Conservation (phyloP, 306 rosid genomes). For the Comarum palustre region DNA sequence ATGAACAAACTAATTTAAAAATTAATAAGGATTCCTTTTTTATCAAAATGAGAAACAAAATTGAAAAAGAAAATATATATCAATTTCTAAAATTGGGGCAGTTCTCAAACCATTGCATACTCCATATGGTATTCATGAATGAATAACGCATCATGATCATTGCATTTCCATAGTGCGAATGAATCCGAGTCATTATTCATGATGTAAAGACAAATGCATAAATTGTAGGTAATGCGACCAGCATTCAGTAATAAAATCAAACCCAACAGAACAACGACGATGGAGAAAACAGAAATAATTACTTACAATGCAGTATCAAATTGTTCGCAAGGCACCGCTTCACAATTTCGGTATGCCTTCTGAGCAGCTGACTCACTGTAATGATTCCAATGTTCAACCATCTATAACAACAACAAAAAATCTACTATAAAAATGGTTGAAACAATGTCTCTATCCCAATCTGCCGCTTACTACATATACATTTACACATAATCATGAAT, state of each 20-base stretch:
- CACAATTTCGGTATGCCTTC: slow-evolving; percentile 92
- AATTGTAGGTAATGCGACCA: neutral
- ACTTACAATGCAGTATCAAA: slow-evolving; percentile 91
- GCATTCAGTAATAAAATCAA: neutral
- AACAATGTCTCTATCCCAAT: neutral
- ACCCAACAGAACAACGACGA: neutral
- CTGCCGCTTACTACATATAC: neutral
- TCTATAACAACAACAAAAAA: neutral
- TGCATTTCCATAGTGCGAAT: neutral
- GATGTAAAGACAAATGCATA: neutral
- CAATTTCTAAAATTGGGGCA: too few species aligned
- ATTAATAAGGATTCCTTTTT: too few species aligned
- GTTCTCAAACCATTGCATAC: too few species aligned
- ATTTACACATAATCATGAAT: neutral
- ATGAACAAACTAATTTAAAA: too few species aligned
- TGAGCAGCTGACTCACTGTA: slow-evolving; percentile 85
- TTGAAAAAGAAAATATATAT: too few species aligned
- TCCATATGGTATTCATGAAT: neutral
- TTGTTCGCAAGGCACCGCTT: slow-evolving; percentile 94
- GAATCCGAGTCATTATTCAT: slow-evolving; percentile 1
- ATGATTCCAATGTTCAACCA: slow-evolving; percentile 25
- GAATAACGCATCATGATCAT: neutral
- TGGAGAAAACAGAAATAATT: slow-evolving; percentile 11
- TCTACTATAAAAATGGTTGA: neutral
- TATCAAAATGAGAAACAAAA: too few species aligned